These are phyloP conservation scores for Suillus cothurnatus DNA, from an alignment of 768 basidiomycete species.

Conservation along the genomic window DNA sequence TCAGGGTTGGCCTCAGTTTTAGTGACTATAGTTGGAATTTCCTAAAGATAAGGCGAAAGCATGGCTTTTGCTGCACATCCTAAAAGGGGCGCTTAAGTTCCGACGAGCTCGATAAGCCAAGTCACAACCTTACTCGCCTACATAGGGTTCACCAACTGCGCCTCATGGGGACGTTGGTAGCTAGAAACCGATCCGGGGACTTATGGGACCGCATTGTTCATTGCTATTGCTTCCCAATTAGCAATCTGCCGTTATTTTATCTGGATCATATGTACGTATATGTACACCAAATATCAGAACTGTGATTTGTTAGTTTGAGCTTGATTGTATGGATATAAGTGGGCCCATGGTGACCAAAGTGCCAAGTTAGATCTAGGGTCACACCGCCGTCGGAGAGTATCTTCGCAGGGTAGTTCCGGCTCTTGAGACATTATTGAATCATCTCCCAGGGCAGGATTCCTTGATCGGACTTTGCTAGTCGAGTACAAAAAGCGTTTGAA, in stretches of 20 bases:
- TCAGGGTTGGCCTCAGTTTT: not conserved
- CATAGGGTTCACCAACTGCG: constrained; percentile 8
- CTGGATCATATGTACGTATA: constrained; percentile 3
- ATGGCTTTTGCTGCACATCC: constrained; percentile 4
- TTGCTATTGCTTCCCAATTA: not conserved
- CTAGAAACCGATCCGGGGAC: not conserved
- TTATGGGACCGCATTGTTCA: not conserved
- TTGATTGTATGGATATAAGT: constrained; percentile 8
- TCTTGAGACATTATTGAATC: not conserved
- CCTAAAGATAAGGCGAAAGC: constrained; percentile 4
- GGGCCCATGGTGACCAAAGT: not conserved
- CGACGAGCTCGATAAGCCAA: constrained; percentile 23
- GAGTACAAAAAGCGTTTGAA: not conserved
- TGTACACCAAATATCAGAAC: not conserved
- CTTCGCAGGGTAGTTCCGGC: not conserved
- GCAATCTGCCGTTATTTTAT: constrained; percentile 1
- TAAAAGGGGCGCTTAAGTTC: constrained; percentile 37
- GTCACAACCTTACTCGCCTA: constrained; percentile 9
- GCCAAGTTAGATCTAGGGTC: constrained; percentile 6
- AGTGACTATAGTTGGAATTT: constrained; percentile 3
- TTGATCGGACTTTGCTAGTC: not conserved
- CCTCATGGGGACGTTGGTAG: constrained; percentile 1
- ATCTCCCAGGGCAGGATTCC: not conserved
- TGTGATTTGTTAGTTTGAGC: not conserved
- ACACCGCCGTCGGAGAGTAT: not conserved